A percentile compares a stretch with the other conserved stretches of the same genome.
phyloP scores from a whole-genome alignment of 371 early-diverging fungal genomes.

The Mucor ambiguus region DNA sequence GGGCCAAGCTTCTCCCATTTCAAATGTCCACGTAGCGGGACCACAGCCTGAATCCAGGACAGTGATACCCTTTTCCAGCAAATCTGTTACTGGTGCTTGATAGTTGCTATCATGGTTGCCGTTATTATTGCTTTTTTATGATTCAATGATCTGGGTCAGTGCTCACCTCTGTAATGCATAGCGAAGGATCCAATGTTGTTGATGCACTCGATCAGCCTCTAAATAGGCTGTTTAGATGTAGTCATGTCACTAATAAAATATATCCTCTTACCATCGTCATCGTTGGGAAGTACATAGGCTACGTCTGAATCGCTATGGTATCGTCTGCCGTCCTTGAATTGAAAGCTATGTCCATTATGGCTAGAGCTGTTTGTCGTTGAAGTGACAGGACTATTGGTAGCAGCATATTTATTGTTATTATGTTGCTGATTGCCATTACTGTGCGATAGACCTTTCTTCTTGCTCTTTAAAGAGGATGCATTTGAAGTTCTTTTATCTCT shows the following conservation, averaged over 20 bases:
- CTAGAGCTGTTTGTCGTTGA: constrained; percentile 1
- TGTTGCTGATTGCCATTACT: not conserved
- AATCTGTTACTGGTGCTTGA: constrained; percentile 9
- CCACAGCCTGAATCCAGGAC: too few species aligned
- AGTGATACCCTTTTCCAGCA: constrained; percentile 19
- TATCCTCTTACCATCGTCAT: constrained; percentile 32
- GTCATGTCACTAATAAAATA: not conserved
- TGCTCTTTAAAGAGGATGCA: not conserved
- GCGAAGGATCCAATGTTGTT: constrained; percentile 16
- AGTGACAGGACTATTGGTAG: not conserved
- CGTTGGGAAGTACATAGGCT: constrained; percentile 51
- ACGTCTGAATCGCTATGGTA: constrained; percentile 24
- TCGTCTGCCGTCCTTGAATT: constrained; percentile 1
- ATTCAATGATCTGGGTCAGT: not conserved
- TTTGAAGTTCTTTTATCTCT: not conserved
- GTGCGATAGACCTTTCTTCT: not conserved
- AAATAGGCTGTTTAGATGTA: not conserved
- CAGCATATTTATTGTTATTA: not conserved
- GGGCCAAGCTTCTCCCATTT: constrained; percentile 19
- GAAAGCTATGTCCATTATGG: not conserved
- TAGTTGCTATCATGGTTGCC: constrained; percentile 6
- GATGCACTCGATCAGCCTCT: constrained; percentile 20
- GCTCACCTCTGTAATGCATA: constrained; percentile 2
- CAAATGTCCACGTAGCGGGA: not conserved
- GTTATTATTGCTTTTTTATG: not conserved